Evolutionary conservation across 352 stramenopile species (phyloP), one percentile per base, ranked within the genome.

Genomic region (Phytophthora podocarpi): DNA sequence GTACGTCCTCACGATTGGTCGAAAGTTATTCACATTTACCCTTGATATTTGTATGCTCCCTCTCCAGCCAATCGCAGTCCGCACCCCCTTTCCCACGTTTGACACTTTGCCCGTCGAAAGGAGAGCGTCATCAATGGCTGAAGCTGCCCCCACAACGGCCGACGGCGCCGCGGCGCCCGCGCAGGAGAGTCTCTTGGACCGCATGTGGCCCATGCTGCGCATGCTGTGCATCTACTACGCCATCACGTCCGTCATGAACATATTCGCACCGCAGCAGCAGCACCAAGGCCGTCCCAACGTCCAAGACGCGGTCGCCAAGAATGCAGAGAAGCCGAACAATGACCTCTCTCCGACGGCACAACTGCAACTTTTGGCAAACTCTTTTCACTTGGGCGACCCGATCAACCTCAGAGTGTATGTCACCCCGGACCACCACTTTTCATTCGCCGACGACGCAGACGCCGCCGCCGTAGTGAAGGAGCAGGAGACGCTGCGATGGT

Each of bases 211-310:
- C 31, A 67, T 90, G 55, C 37, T 91, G 27, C 86, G 82, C 61
- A 85, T 93, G 67, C 37, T 91, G n/a, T 70, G 84, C 58, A 80
- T 93, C 55, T 95, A 85, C 79, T 95, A 95, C 73, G 72, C 82
- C 30, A 80, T 95, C 53, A 79, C 89, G 42, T 70, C 76, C 34
- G 75, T 79, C 42, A 76, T 82, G 50, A 70, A 67, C 41, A 63
- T 74, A 30, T 67, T 89, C 8, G 21, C 52, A n/a, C 52, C 60
- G 40, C 51, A 62, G 40, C 61, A 30, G 20, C 42, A 57, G n/a
- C 30, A 34, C 8, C 41, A 54, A 0, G 2, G 30, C 7, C 36
- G 40, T 32, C 23, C 27, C 35, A 8, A 24, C 11, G 16, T 58
- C 36, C 63, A 51, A 37, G 58, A 54, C 42, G 49, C 18, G 12